Base-by-base conservation (phyloP, 2,329 filamentous ascomycete genomes). In the Cytospora piceicola region DNA sequence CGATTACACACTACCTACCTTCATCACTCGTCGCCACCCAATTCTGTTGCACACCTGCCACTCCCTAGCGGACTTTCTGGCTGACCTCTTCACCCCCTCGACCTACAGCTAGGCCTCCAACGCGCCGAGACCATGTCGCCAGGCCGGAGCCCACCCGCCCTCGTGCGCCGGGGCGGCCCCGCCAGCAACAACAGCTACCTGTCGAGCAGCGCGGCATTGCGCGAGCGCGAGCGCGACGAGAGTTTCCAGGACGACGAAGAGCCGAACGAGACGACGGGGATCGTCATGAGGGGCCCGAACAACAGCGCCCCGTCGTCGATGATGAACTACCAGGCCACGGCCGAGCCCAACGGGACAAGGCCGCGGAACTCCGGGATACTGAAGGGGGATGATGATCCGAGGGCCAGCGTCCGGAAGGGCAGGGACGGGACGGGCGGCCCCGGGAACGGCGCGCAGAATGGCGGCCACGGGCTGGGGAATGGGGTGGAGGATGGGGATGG, bases 401-500 rank as follows among this genome's bases (percentile, higher is more conserved):
- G 46, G 51, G 32, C 24, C 36, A 34, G 46, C 3, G 30, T 57
- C 24, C 61, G 49, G 53, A 46, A 39, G 36, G 53, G 55, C 60
- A 55, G 64, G 34, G 64, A 46, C 24, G 46, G 30, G 27, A n/a
- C 42, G 36, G 20, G 11, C 32, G 60, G 56, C 20, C 27, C 14
- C n/a, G 56, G 55, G 17, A 17, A 22, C n/a, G 61, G 51, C 22
- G 36, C 66, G n/a, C 62, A 70, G 14, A 17, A 27, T n/a, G 54
- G 63, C 29, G 59, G 39, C 56, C 61, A 56, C 24, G 49, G 67
- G 58, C 24, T 66, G 60, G 67, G 67, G 30, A 61, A 68, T 17
- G 67, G 70, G 54, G 68, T 73, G 39, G 69, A 76, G 62, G 24
- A 27, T 8, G n/a, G 60, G 36, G 36, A 64, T 27, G 58, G 52